Conservation (phyloP, 352 stramenopile species). For the Pilasporangium apinafurcum region DNA sequence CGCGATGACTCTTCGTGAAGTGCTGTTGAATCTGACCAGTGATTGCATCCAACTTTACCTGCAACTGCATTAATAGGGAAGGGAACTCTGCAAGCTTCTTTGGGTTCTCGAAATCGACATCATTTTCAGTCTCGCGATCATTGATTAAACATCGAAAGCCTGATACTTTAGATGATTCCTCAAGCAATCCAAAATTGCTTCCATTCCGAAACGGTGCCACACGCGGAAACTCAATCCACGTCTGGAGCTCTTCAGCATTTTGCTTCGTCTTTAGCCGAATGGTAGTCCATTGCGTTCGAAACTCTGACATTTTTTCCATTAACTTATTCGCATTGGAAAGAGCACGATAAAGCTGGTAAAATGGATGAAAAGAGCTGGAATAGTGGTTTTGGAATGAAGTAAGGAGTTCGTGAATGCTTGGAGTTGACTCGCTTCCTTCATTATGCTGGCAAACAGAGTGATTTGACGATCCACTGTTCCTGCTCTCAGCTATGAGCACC, state of each 20-base stretch:
- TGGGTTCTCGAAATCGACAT: neutral
- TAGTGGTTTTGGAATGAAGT: conserved; percentile 9
- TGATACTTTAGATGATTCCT: conserved; percentile 16
- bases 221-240: conserved; percentile 18
- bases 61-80: neutral
- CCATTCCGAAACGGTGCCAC: no score
- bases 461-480: no score
- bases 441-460: no score
- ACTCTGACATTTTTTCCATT: conserved; percentile 12
- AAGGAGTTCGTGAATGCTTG: neutral
- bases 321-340: conserved; percentile 2
- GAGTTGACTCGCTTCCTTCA: no score
- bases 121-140: neutral
- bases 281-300: conserved; percentile 14
- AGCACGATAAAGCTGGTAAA: conserved; percentile 32
- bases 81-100: no score
- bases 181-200: conserved; percentile 7
- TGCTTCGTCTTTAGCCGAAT: conserved; percentile 10
- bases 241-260: conserved; percentile 2
- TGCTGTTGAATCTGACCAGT: neutral
- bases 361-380: conserved; percentile 53
- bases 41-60: neutral
- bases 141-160: conserved; percentile 12
- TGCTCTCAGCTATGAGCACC: no score
- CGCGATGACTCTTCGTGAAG: neutral